These are phyloP conservation scores for Metarhizium robertsii DNA, from an alignment of 2,329 filamentous ascomycete species.

Conservation along the genomic window DNA sequence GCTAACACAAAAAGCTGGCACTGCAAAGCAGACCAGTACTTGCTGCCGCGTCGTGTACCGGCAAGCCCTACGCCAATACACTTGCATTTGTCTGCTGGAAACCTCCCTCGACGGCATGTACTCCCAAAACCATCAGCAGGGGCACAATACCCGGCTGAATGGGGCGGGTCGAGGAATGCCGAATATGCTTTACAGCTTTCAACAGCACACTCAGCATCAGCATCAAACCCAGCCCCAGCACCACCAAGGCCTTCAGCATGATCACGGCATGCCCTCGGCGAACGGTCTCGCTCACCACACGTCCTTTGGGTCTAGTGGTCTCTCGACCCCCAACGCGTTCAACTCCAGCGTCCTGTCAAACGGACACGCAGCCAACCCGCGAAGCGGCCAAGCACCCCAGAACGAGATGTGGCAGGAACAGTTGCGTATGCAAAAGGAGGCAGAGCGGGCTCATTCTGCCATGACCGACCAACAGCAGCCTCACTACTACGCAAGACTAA, in stretches of 20 bases:
- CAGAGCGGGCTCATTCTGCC: constrained; percentile 61
- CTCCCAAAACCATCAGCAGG: constrained; percentile 61
- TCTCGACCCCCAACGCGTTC: constrained; percentile 56
- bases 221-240: constrained; percentile 58
- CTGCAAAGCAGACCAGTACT: constrained; percentile 12
- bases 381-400: constrained; percentile 41
- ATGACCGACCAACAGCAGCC: constrained; percentile 59
- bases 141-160: constrained; percentile 68
- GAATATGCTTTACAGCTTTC: constrained; percentile 60
- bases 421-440: constrained; percentile 67
- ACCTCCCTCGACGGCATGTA: constrained; percentile 50
- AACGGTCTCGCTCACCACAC: constrained; percentile 42
- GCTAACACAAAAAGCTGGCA: constrained; percentile 5
- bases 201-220: constrained; percentile 50
- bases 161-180: constrained; percentile 46
- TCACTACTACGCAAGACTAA: constrained; percentile 63
- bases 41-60: constrained; percentile 19
- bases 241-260: constrained; percentile 49
- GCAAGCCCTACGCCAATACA: constrained; percentile 12
- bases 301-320: constrained; percentile 28
- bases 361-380: constrained; percentile 39
- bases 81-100: constrained; percentile 9
- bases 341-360: constrained; percentile 46
- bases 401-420: constrained; percentile 83
- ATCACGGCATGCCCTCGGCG: constrained; percentile 43